These are phyloP conservation scores for Xenoacremonium recifei DNA, from an alignment of 2,329 filamentous ascomycete species.

Conservation along the genomic window DNA sequence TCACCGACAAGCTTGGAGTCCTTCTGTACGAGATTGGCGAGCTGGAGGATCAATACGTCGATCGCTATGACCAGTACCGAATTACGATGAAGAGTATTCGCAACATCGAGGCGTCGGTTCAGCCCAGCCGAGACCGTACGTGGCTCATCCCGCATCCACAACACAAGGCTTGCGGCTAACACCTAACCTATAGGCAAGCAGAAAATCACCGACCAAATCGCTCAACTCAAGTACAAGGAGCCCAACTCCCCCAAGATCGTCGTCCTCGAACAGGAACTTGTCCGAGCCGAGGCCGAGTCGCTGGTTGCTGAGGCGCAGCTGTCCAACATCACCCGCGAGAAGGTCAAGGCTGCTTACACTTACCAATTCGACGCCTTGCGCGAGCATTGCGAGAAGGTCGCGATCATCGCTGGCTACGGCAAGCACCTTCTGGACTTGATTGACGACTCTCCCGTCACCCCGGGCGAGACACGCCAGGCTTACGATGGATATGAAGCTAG, in stretches of 20 bases:
- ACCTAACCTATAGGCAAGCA: constrained; percentile 70
- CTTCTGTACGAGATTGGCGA: constrained; percentile 98
- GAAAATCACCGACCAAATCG: constrained; percentile 98
- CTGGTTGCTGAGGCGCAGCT: constrained; percentile 96
- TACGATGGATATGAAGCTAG: constrained; percentile 98
- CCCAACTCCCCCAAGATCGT: constrained; percentile 97
- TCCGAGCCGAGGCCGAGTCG: constrained; percentile 97
- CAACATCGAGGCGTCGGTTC: constrained; percentile 97
- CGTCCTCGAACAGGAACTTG: constrained; percentile 96
- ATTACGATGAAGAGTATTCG: constrained; percentile 99
- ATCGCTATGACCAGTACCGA: constrained; percentile 98
- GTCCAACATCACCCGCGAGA: constrained; percentile 98
- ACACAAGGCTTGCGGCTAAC: too few species aligned
- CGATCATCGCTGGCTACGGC: constrained; percentile 95
- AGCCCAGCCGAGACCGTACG: constrained; percentile 94
- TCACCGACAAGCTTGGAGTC: constrained; percentile 98
- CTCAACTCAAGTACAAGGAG: constrained; percentile 99
- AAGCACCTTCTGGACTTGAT: constrained; percentile 98
- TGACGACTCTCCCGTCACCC: constrained; percentile 94
- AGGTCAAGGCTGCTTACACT: constrained; percentile 96
- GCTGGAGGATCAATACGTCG: constrained; percentile 96
- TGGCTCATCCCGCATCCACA: constrained; percentile 15
- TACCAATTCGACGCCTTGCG: constrained; percentile 98
- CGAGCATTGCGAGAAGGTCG: constrained; percentile 97
- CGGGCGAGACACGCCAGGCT: constrained; percentile 90